These are phyloP conservation scores for Lentinula sp. DNA, from an alignment of 768 basidiomycete species.

Conservation along the genomic window DNA sequence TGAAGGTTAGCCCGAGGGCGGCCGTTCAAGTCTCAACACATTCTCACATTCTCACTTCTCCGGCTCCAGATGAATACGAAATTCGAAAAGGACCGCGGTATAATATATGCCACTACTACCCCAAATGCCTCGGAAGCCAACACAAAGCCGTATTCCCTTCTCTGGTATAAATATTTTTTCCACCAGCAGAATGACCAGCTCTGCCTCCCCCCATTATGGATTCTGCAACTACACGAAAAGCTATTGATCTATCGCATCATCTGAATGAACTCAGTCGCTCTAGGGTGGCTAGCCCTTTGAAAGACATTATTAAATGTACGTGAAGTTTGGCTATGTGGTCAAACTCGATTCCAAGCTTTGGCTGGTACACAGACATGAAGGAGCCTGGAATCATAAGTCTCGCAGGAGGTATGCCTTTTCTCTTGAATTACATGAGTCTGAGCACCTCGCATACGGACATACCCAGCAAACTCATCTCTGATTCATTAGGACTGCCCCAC, in stretches of 20 bases:
- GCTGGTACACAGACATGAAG: conserved; percentile 10
- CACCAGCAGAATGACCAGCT: not conserved
- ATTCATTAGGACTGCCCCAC: conserved; percentile 7
- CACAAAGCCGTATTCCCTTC: not conserved
- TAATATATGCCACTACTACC: not conserved
- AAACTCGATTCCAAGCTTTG: not conserved
- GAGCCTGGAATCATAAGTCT: conserved; percentile 35
- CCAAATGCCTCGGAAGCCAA: not conserved
- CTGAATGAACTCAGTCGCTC: conserved; percentile 36
- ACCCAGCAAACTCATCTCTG: not conserved
- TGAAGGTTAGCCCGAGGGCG: no score
- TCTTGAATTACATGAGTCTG: not conserved
- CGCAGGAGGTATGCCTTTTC: conserved; percentile 35
- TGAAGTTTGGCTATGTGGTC: not conserved
- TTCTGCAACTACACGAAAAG: conserved; percentile 1
- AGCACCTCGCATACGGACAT: not conserved
- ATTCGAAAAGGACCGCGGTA: no score
- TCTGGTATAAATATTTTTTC: not conserved
- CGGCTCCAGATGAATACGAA: no score
- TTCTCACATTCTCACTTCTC: no score
- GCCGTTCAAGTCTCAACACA: no score
- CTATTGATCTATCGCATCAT: conserved; percentile 52
- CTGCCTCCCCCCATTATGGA: not conserved
- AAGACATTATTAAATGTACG: conserved; percentile 41
- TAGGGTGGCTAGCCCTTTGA: conserved; percentile 38